Percentiles rank a stretch among this genome's conserved stretches.
phyloP scores from a whole-genome alignment of 2,329 filamentous ascomycete species.

The Xylaria sp. region DNA sequence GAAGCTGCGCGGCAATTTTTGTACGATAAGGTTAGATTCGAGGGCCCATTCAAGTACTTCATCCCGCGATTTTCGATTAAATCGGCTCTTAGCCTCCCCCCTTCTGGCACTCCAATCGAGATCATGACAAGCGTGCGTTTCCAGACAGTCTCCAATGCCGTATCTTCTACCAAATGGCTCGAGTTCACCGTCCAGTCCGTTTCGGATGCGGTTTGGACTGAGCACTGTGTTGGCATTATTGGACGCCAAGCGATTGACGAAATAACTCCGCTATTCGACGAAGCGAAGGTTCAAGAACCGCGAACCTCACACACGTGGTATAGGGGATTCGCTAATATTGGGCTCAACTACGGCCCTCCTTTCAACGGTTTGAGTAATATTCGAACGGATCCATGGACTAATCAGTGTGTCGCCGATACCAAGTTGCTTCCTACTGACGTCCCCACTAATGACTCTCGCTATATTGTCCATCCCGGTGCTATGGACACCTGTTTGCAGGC shows the following conservation, averaged over 20 bases:
- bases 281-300: slow-evolving; percentile 25
- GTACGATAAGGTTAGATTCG: slow-evolving; percentile 26
- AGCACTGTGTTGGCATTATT: slow-evolving; percentile 33
- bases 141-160: slow-evolving; percentile 26
- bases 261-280: slow-evolving; percentile 25
- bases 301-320: slow-evolving; percentile 32
- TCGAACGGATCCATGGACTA: slow-evolving; percentile 12
- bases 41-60: slow-evolving; percentile 34
- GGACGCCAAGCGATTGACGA: slow-evolving; percentile 25
- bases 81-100: slow-evolving; percentile 28
- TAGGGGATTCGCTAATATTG: slow-evolving; percentile 32
- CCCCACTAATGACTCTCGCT: not conserved
- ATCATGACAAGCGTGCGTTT: slow-evolving; percentile 33
- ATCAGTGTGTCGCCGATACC: not conserved
- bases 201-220: slow-evolving; percentile 28
- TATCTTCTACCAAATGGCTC: slow-evolving; percentile 32
- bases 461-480: not conserved
- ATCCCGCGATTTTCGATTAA: slow-evolving; percentile 32
- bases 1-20: slow-evolving; percentile 31
- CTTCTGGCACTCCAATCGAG: slow-evolving; percentile 32
- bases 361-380: slow-evolving; percentile 29
- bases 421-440: not conserved
- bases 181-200: slow-evolving; percentile 31
- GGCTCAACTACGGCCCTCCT: slow-evolving; percentile 31
- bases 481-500: not conserved